phyloP scores from a whole-genome alignment of 441 rosid species.

The Dalechampia spathulata region DNA sequence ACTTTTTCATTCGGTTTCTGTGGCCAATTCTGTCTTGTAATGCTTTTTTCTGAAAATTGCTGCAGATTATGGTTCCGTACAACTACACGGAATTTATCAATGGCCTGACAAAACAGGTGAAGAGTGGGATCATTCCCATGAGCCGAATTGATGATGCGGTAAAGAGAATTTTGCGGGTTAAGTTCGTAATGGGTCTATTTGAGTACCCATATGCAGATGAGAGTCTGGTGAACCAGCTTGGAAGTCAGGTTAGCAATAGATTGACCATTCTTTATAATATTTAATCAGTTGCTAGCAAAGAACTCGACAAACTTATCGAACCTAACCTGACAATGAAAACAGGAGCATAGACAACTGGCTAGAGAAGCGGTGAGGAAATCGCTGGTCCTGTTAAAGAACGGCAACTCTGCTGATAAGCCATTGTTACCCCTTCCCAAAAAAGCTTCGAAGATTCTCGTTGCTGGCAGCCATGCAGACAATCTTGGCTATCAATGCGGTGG shows the following conservation, averaged over 20 bases:
- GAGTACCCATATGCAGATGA: conserved; percentile 54
- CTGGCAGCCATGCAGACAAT: conserved; percentile 62
- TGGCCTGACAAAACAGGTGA: conserved; percentile 40
- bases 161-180: conserved; percentile 51
- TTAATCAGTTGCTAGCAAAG: too few relatives aligned
- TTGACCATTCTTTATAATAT: background rate
- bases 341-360: conserved; percentile 66
- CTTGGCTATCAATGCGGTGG: conserved; percentile 73
- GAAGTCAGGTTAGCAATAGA: conserved; percentile 38
- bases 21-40: conserved; percentile 1
- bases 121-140: conserved; percentile 44
- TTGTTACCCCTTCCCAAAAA: conserved; percentile 55
- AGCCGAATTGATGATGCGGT: conserved; percentile 71
- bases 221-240: conserved; percentile 46
- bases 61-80: conserved; percentile 54
- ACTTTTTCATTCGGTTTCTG: background rate
- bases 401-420: conserved; percentile 30
- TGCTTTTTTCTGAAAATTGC: background rate
- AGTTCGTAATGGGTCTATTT: conserved; percentile 54
- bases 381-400: conserved; percentile 57
- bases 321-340: background rate
- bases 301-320: background rate
- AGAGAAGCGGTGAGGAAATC: conserved; percentile 71
- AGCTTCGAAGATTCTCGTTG: conserved; percentile 46
- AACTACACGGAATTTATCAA: conserved; percentile 50